Base-by-base conservation (phyloP, 2,329 filamentous ascomycete species). In the Aureobasidium sp. region DNA sequence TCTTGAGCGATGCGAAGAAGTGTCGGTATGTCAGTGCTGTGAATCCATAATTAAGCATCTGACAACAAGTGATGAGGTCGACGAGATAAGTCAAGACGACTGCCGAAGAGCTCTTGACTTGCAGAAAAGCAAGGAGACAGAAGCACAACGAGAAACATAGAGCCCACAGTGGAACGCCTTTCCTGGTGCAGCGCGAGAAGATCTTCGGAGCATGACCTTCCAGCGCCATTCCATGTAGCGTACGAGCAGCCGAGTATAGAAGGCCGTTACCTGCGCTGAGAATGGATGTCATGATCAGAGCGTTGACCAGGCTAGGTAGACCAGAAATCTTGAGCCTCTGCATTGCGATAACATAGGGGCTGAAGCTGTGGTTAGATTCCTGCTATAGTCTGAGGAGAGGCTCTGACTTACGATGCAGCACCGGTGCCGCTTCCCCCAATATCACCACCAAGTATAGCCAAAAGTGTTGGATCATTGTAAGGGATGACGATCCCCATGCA, bases 121-220 rank as follows among this genome's bases (percentile, higher is more conserved):
- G 66, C 29, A 73, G 64, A 67, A 76, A 75, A 7, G 69, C 65
- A 26, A 76, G 66, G 46, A 73, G 66, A 1, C 72, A 71, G 65
- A 76, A 75, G 62, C 71, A 61, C 70, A 75, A 73, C 57, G 82
- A 79, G 6, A 84, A 66, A 37, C 65, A 67, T 71, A 86, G 84
- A 68, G 80, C 82, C 70, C 79, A 85, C 66, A 86, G 79, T 10
- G 84, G 84, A 0, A 86, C 84, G 69, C 86, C 86, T 12, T 81
- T 79, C 66, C 77, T 79, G 10, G 81, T 88, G 69, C 80, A 84
- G 71, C 83, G 81, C 65, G 79, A 78, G 26, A 88, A 77, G 69
- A 87, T 70, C 50, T 73, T 75, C 0, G 82, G 82, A 0, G 82
- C 82, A 46, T 78, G 74, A 15, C 81, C 81, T 64, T 83, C 79